These are phyloP conservation scores for Avena insularis DNA, from an alignment of 176 grass and related monocot species.

Conservation along the genomic window DNA sequence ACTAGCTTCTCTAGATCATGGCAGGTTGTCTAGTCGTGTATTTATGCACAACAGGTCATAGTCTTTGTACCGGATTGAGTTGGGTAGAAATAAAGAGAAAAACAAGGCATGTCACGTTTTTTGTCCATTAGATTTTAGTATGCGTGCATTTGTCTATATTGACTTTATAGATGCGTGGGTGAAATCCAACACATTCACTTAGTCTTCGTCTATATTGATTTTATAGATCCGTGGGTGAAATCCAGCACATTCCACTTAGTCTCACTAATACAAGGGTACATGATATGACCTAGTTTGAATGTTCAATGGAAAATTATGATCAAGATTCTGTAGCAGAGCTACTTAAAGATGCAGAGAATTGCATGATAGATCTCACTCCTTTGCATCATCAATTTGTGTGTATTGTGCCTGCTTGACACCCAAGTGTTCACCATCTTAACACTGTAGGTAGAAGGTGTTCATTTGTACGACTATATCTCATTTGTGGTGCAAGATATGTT, in stretches of 20 bases:
- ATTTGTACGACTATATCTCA: neutral
- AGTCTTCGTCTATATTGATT: neutral
- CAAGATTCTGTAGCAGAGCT: neutral
- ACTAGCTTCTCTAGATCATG: neutral
- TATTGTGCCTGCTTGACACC: slow-evolving; percentile 1
- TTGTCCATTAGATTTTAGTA: neutral
- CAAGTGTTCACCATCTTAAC: neutral
- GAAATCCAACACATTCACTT: neutral
- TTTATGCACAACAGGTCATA: neutral
- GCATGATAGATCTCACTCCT: slow-evolving; percentile 28
- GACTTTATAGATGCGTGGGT: neutral
- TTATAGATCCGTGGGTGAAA: neutral
- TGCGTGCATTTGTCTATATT: neutral
- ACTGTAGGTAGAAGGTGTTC: neutral
- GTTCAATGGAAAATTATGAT: neutral
- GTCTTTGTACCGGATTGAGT: neutral
- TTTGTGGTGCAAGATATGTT: slow-evolving; percentile 13
- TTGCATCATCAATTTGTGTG: neutral
- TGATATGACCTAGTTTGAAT: neutral
- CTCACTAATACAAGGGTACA: neutral
- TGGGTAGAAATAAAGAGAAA: neutral
- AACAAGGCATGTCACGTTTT: neutral
- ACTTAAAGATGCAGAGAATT: neutral
- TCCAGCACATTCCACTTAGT: neutral
- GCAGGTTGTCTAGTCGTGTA: neutral